Evolutionary conservation across 768 basidiomycete species (phyloP).

Genomic region (Rhodotorula babjevae): DNA sequence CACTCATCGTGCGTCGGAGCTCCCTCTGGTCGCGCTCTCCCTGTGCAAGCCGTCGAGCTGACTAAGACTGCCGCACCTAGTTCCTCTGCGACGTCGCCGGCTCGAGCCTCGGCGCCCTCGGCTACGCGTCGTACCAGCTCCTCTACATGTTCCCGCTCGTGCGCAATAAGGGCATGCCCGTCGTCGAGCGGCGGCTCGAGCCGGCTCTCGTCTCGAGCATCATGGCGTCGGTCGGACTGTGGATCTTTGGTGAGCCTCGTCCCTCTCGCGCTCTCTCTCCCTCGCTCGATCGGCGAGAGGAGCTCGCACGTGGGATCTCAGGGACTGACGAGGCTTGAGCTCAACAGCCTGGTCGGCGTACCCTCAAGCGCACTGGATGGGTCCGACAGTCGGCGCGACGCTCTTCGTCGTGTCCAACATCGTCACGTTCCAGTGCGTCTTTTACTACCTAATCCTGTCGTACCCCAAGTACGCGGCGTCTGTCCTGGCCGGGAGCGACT

Average conservation of each 20-base stretch:
- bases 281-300: too few species aligned
- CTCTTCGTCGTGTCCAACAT: conserved; percentile 19
- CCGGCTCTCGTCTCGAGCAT: conserved; percentile 11
- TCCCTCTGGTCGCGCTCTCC: conserved; percentile 11
- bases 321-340: neutral
- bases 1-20: neutral
- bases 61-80: neutral
- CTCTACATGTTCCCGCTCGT: neutral
- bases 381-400: conserved; percentile 6
- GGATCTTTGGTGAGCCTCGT: conserved; percentile 23
- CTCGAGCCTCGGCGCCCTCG: neutral
- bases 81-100: conserved; percentile 20
- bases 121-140: conserved; percentile 30
- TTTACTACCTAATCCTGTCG: conserved; percentile 23
- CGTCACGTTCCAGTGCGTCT: conserved; percentile 16
- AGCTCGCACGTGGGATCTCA: too few species aligned
- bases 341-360: neutral
- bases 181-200: conserved; percentile 3
- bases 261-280: too few species aligned
- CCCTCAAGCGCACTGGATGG: conserved; percentile 23
- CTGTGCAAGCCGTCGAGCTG: too few species aligned
- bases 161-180: neutral
- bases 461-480: conserved; percentile 31
- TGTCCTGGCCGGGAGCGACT: conserved; percentile 30
- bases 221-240: conserved; percentile 9